These are phyloP conservation scores for Fusarium brevicatenulatum DNA, from an alignment of 2,329 filamentous ascomycete species.

Conservation along the genomic window DNA sequence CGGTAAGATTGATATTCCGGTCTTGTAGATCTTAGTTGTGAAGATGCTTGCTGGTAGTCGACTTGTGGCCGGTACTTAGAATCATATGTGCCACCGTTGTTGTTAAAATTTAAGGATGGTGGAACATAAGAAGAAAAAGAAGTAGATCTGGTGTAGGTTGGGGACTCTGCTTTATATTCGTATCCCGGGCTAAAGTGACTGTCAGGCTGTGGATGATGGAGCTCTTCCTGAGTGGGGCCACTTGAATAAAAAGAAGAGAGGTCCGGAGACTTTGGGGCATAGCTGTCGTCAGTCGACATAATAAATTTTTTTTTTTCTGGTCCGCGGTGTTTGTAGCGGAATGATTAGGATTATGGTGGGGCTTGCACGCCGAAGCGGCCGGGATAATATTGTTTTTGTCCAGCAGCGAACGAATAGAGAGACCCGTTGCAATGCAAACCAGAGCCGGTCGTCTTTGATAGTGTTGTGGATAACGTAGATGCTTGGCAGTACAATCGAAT, in stretches of 20 bases:
- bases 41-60: conserved; percentile 42
- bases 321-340: conserved; percentile 23
- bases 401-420: conserved; percentile 23
- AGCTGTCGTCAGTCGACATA: conserved; percentile 63
- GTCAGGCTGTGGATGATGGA: conserved; percentile 47
- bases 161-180: conserved; percentile 50
- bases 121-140: conserved; percentile 43
- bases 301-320: conserved; percentile 42
- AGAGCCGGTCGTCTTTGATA: conserved; percentile 17
- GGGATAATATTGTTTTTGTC: conserved; percentile 21
- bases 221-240: conserved; percentile 50
- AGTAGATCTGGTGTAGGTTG: conserved; percentile 41
- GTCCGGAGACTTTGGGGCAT: conserved; percentile 69
- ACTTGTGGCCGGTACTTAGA: conserved; percentile 41
- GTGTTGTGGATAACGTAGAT: conserved; percentile 15
- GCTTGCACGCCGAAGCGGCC: conserved; percentile 32
- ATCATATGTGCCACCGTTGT: conserved; percentile 21
- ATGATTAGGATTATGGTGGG: conserved; percentile 38
- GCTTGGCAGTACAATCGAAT: conserved; percentile 26
- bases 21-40: conserved; percentile 28
- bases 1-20: conserved; percentile 41
- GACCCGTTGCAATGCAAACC: conserved; percentile 4
- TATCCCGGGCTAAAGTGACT: conserved; percentile 44
- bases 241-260: conserved; percentile 65
- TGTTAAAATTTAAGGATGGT: conserved; percentile 38